Percentiles rank a stretch among this genome's conserved stretches.
Conservation (phyloP, 305 asterid genomes). For the Plantago rigida region DNA sequence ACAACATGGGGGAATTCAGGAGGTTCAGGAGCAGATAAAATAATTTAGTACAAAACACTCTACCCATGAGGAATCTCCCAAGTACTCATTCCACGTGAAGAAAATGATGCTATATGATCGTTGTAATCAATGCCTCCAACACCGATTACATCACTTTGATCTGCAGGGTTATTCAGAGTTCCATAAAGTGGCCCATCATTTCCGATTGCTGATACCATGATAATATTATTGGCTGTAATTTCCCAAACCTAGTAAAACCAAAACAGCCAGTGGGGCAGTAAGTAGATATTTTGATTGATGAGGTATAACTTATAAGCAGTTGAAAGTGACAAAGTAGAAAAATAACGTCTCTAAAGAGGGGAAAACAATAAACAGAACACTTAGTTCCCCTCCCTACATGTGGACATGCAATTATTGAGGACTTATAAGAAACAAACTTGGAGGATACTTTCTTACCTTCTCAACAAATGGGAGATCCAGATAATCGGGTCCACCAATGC, state of each 20-base stretch:
- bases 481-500: constrained; percentile 98
- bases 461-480: constrained; percentile 92
- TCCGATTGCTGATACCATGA: constrained; percentile 97
- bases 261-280: constrained; percentile 11
- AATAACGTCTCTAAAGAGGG: too few relatives aligned
- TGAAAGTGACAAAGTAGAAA: too few relatives aligned
- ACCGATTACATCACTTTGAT: constrained; percentile 99
- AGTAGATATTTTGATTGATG: too few relatives aligned
- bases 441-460: constrained; percentile 45
- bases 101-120: constrained; percentile 96
- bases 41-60: constrained; percentile 2
- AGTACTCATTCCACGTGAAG: constrained; percentile 99
- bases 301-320: too few relatives aligned
- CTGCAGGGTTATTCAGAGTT: constrained; percentile 96
- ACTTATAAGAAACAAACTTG: neutral
- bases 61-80: constrained; percentile 99
- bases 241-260: constrained; percentile 72
- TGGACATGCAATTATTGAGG: neutral
- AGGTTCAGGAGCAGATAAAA: neutral
- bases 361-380: too few relatives aligned
- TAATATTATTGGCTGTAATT: constrained; percentile 84
- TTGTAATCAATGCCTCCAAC: constrained; percentile 99
- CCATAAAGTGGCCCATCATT: constrained; percentile 99
- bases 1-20: too few relatives aligned
- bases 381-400: neutral